These are phyloP conservation scores for Hyaloperonospora arabidopsidis DNA, from an alignment of 352 stramenopile species.

Conservation along the genomic window DNA sequence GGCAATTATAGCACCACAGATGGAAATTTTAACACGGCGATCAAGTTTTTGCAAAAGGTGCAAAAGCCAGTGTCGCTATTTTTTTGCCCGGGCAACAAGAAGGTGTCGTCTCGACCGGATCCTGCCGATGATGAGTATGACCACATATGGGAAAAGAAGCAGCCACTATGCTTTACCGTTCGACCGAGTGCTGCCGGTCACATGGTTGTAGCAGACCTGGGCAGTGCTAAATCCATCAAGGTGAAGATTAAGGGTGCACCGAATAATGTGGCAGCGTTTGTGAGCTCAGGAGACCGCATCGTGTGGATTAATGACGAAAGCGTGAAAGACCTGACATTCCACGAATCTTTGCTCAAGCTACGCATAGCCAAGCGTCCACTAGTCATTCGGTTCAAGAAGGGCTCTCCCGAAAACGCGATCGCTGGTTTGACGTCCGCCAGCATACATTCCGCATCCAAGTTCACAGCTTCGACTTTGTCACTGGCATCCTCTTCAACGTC, in stretches of 20 bases:
- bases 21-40: slow-evolving; percentile 84
- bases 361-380: slow-evolving; percentile 75
- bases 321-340: slow-evolving; percentile 64
- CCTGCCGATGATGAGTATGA: slow-evolving; percentile 69
- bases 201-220: slow-evolving; percentile 77
- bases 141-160: slow-evolving; percentile 86
- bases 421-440: slow-evolving; percentile 18
- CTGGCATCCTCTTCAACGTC: slow-evolving; percentile 24
- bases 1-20: slow-evolving; percentile 75
- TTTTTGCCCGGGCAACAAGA: slow-evolving; percentile 80
- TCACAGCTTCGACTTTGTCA: slow-evolving; percentile 21
- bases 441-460: slow-evolving; percentile 21
- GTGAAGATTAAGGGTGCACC: slow-evolving; percentile 61
- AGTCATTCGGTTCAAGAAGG: slow-evolving; percentile 80
- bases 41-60: slow-evolving; percentile 86
- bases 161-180: slow-evolving; percentile 76
- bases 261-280: slow-evolving; percentile 44
- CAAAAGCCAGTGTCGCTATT: slow-evolving; percentile 78
- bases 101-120: slow-evolving; percentile 63
- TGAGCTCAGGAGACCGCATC: slow-evolving; percentile 59
- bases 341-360: slow-evolving; percentile 77
- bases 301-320: slow-evolving; percentile 82
- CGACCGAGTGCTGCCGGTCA: slow-evolving; percentile 49
- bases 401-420: slow-evolving; percentile 36
- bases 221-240: slow-evolving; percentile 82